Conservation (phyloP, 805 yeast species). For the Starmerella vitae region DNA sequence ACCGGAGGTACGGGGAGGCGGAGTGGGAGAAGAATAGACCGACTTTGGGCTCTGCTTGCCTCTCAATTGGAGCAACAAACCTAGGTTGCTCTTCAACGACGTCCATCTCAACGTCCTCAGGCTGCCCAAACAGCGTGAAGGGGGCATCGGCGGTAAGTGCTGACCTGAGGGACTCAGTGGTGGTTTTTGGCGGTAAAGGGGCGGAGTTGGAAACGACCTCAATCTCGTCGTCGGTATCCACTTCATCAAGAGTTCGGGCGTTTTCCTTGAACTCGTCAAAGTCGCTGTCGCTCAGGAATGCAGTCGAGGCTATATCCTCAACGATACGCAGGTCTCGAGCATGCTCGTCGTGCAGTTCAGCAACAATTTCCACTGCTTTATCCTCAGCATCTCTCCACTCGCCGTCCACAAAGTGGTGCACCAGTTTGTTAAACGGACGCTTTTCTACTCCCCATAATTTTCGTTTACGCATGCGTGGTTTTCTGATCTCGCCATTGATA, state of each 20-base stretch:
- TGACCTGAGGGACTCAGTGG: slow-evolving; percentile 49
- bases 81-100: slow-evolving; percentile 22
- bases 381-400: slow-evolving; percentile 71
- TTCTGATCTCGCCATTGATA: slow-evolving; percentile 40
- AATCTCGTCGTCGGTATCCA: slow-evolving; percentile 33
- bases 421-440: slow-evolving; percentile 37
- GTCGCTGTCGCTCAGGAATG: slow-evolving; percentile 22
- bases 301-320: slow-evolving; percentile 6
- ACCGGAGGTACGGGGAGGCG: slow-evolving; percentile 72
- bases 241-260: slow-evolving; percentile 20
- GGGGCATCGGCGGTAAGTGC: slow-evolving; percentile 37
- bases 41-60: slow-evolving; percentile 25
- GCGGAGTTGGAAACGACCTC: slow-evolving; percentile 27
- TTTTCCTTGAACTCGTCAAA: slow-evolving; percentile 21
- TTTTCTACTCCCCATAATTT: slow-evolving; percentile 88
- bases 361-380: slow-evolving; percentile 51
- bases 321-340: slow-evolving; percentile 16
- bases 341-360: slow-evolving; percentile 26
- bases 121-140: slow-evolving; percentile 34
- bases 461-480: slow-evolving; percentile 53
- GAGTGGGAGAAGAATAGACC: slow-evolving; percentile 69
- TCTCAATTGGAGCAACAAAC: slow-evolving; percentile 16
- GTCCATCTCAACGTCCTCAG: slow-evolving; percentile 27
- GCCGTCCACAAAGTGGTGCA: slow-evolving; percentile 46
- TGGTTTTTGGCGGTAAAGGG: slow-evolving; percentile 5